Base-by-base conservation (phyloP, 1,284 basidiomycete species). In the Kalmanozyma brasiliensis region DNA sequence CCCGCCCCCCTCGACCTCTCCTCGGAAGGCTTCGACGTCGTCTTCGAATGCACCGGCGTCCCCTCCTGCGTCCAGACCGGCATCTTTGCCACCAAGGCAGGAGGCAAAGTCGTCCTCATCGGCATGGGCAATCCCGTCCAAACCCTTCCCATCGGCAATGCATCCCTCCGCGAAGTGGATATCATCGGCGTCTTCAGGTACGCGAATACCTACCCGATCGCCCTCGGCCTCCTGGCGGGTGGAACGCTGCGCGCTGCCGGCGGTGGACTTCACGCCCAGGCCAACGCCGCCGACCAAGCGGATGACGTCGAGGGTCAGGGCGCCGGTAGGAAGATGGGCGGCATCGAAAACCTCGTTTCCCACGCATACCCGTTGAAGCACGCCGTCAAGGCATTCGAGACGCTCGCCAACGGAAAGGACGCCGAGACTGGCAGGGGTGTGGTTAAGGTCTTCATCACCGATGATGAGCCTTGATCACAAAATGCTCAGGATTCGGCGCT, bases 1-100 rank as follows among this genome's bases (percentile, higher is more conserved):
- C 53, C 59, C 1, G 60, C 60, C 4, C 60, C 60, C 2, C 46
- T 63, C 34, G 66, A 64, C 33, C 40, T 64, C 4, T 19, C 33
- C 9, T 45, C 43, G 1, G 67, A 64, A 23, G 94, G 93, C 13
- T 95, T 94, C 83, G 93, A 97, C 83, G 85, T 91, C 73, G 89
- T 96, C 33, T 92, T 94, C 77, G 94, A 97, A 83, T 97, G 94
- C 84, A 95, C 94, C 6, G 94, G 94, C 70, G 93, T 93, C 2
- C 93, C 94, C 82, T 86, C 75, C 22, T 81, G 83, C 70, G 76
- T 83, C 24, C 71, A 76, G 49, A 65, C 76, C 19, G 64, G 73
- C 9, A 77, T 82, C 55, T 79, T 77, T 38, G 70, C 90, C 74
- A 91, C 93, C 26, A 85, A 87, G 49, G 86, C 91, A 6, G 94